Percentiles rank a stretch among this genome's conserved stretches.
Conservation (phyloP, 2,329 filamentous ascomycete genomes). For the Claviceps fusiformis region DNA sequence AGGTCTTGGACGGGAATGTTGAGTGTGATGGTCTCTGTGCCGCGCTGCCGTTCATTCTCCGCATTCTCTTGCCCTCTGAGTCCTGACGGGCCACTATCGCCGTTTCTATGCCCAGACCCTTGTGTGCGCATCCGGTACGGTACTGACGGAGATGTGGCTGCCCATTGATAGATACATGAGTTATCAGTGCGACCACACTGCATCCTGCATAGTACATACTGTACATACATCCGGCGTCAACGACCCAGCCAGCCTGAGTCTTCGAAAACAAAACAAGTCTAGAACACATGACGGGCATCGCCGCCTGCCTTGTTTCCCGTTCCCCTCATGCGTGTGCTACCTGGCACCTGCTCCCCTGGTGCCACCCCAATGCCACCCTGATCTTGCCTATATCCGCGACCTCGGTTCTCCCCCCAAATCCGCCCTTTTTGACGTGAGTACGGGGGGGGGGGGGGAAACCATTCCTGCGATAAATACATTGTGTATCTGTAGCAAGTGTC, state of each 20-base stretch:
- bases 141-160: background rate
- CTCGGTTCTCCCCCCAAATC: background rate
- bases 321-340: background rate
- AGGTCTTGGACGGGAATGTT: background rate
- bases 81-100: no score
- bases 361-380: background rate
- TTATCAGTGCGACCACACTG: background rate
- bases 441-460: no score
- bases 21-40: background rate
- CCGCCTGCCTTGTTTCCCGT: background rate
- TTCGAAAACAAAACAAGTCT: slow-evolving; percentile 1
- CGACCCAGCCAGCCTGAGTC: background rate
- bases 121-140: no score
- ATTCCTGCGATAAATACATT: no score
- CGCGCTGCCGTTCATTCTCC: background rate
- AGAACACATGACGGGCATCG: background rate
- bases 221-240: no score
- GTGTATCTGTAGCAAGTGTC: no score
- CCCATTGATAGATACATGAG: background rate
- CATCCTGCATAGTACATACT: background rate
- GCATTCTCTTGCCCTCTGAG: background rate
- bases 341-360: background rate
- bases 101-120: no score
- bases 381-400: background rate
- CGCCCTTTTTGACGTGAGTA: background rate